These are phyloP conservation scores for Quercus phellos DNA, from an alignment of 331 rosid genomes.

Conservation along the genomic window DNA sequence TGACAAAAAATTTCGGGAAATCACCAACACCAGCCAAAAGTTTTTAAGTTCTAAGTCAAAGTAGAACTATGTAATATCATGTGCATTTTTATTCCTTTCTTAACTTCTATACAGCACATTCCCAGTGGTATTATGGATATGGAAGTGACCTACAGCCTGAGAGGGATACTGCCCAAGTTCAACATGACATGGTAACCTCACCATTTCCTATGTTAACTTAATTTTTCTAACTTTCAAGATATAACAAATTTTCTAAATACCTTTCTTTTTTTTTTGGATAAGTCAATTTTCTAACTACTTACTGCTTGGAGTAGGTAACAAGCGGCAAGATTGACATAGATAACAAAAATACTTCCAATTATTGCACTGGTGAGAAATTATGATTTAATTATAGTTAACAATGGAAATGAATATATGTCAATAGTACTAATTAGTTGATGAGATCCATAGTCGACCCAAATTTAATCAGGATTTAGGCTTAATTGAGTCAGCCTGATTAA, in stretches of 20 bases:
- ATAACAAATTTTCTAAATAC: no score
- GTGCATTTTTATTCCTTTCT: neutral
- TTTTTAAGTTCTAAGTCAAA: neutral
- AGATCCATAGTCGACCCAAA: no score
- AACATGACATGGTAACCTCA: neutral
- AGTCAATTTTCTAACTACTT: neutral
- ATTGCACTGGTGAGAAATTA: no score
- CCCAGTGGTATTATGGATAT: neutral
- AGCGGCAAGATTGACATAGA: neutral
- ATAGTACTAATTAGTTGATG: no score
- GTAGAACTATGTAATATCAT: neutral
- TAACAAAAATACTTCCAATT: neutral
- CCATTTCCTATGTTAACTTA: neutral
- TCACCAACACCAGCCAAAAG: neutral
- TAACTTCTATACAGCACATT: neutral
- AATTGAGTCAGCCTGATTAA: no score
- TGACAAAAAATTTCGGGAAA: conserved; percentile 16
- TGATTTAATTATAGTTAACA: no score
- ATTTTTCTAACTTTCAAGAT: neutral
- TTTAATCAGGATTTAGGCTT: no score
- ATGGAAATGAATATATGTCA: no score
- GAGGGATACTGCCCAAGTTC: neutral
- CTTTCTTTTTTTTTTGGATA: no score
- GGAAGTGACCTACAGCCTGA: neutral
- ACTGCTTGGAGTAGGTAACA: neutral